Percentiles rank a stretch among this genome's conserved stretches.
These are phyloP conservation scores for Leccinum ponderosum DNA, from an alignment of 1,284 basidiomycete genomes.

Conservation along the genomic window DNA sequence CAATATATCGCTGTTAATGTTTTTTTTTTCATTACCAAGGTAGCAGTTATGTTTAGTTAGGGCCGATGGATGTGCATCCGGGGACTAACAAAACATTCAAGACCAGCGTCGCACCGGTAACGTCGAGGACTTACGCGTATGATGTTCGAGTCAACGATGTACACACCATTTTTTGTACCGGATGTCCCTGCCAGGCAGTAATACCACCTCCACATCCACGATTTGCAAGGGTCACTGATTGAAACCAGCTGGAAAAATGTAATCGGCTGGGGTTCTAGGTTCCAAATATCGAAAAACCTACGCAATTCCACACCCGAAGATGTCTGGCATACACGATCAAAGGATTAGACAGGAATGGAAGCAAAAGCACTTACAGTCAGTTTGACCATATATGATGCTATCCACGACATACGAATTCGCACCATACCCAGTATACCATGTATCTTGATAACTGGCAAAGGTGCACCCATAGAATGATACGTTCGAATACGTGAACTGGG, in stretches of 20 bases:
- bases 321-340: conserved; percentile 36
- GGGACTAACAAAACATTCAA: conserved; percentile 42
- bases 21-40: conserved; percentile 45
- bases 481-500: conserved; percentile 60
- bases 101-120: conserved; percentile 44
- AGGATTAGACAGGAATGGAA: conserved; percentile 12
- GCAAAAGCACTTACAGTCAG: conserved; percentile 51
- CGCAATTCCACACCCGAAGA: conserved; percentile 61
- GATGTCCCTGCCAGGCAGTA: conserved; percentile 58
- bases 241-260: conserved; percentile 51
- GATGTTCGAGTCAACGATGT: conserved; percentile 57
- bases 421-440: conserved; percentile 63
- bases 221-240: conserved; percentile 58
- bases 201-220: conserved; percentile 64
- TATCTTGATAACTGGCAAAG: conserved; percentile 66
- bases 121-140: conserved; percentile 56
- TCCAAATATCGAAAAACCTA: conserved; percentile 29
- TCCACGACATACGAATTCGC: conserved; percentile 62
- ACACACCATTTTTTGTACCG: conserved; percentile 50
- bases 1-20: background rate
- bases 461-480: conserved; percentile 69
- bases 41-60: conserved; percentile 49
- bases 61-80: conserved; percentile 54
- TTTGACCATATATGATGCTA: conserved; percentile 61
- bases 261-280: conserved; percentile 22